Evolutionary conservation across 1,139 yeast species (phyloP), one percentile per base, ranked within the genome.

Genomic region (Taphrina deformans): DNA sequence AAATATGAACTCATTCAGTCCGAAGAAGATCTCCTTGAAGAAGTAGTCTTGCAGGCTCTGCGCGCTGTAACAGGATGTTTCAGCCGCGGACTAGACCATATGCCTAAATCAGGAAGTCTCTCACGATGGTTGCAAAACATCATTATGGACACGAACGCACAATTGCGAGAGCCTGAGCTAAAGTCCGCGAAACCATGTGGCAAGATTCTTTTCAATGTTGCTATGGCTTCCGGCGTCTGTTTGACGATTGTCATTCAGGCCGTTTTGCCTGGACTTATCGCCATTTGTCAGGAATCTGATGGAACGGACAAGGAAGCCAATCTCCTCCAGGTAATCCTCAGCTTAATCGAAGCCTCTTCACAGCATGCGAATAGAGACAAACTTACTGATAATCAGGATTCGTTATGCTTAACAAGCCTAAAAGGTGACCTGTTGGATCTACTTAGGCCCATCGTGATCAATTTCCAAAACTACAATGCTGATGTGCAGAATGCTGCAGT

Each of bases 1-100:
- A 93, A 92, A 73, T 91, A 85, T 73, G 97, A 93, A 73, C 81
- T 93, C 27, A 78, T 92, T 67, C 96, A 92, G 74, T 79, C 79
- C 35, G 82, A 79, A 40, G 82, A 81, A 65, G 79, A 77, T 51
- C 80, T 78, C 51, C 72, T 77, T 18, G 73, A 74, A 12, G 76
- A 71, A 21, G 74, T 81, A 21, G 82, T 89, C 0, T 75, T 88
- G 59, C 74, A 75, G 10, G 79, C 85, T 0, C 75, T 89, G 65
- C 75, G 75, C 51, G 71, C 77, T 0, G 71, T 88, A 4, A 76
- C 62, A 27, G 26, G 72, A 5, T 72, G 74, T n/a, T 73, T 78
- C 41, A 73, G 73, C 7, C 75, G 73, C 26, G 79, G 79, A 69
- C 73, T 80, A 59, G 70, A 73, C 0, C 75, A 83, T 3, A 75